Evolutionary conservation across 768 basidiomycete genomes (phyloP).

Genomic region (Xanthoconium stramineum): DNA sequence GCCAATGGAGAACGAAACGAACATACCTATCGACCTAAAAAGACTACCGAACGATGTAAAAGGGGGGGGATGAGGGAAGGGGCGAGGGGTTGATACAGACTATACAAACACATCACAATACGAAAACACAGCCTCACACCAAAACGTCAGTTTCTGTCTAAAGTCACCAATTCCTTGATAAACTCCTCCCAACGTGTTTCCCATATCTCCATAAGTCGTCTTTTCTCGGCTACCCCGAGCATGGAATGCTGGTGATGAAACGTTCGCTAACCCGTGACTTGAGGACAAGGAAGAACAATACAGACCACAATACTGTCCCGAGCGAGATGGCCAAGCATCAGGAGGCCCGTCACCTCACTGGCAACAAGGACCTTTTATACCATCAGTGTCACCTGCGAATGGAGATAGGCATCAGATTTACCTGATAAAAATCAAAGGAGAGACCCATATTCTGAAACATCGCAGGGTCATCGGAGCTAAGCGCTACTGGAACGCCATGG

Average conservation of each 20-base stretch:
- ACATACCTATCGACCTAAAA: constrained; percentile 33
- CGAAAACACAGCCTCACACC: constrained; percentile 20
- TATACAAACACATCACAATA: constrained; percentile 21
- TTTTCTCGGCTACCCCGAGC: constrained; percentile 46
- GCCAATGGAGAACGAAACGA: constrained; percentile 26
- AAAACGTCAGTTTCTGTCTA: not conserved
- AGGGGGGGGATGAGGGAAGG: not conserved
- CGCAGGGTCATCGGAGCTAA: constrained; percentile 74
- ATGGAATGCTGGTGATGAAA: constrained; percentile 37
- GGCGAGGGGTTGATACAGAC: constrained; percentile 2
- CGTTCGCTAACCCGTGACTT: not conserved
- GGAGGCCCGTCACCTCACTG: constrained; percentile 63
- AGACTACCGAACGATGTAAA: not conserved
- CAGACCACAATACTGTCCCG: constrained; percentile 62
- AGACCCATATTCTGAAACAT: constrained; percentile 78
- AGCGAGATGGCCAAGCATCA: constrained; percentile 59
- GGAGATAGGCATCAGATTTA: constrained; percentile 19
- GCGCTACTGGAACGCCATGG: constrained; percentile 66
- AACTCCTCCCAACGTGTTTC: constrained; percentile 41
- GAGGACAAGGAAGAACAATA: not conserved
- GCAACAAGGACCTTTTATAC: constrained; percentile 55
- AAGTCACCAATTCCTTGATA: not conserved
- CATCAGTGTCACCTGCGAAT: not conserved
- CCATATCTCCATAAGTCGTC: constrained; percentile 40
- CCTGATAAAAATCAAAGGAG: constrained; percentile 78